phyloP scores from a whole-genome alignment of 129 eudicot species.

The Chrysanthemum seticuspe region DNA sequence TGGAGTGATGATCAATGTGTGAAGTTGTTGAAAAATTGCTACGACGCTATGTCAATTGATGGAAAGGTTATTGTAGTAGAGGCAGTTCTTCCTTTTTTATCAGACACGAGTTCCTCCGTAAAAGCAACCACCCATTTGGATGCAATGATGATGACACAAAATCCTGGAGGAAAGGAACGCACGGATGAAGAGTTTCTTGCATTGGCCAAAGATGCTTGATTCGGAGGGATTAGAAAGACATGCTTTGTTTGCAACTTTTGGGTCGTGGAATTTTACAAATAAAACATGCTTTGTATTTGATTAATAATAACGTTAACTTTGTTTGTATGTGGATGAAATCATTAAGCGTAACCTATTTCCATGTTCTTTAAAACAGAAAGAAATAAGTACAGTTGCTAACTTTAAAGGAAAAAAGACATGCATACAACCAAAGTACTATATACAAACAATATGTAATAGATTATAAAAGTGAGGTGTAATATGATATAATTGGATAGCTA shows the following conservation, averaged over 20 bases:
- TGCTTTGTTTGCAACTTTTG: not conserved
- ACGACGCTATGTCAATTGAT: conserved; percentile 37
- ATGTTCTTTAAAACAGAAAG: too few relatives aligned
- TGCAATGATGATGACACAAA: conserved; percentile 31
- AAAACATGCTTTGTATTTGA: too few relatives aligned
- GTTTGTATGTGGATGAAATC: too few relatives aligned
- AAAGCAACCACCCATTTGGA: conserved; percentile 15
- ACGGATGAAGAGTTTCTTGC: conserved; percentile 1
- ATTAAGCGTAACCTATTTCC: too few relatives aligned
- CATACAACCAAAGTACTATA: too few relatives aligned
- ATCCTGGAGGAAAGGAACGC: conserved; percentile 31
- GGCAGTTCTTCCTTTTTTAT: conserved; percentile 26
- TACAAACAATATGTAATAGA: too few relatives aligned
- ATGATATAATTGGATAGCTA: not conserved
- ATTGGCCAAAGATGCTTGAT: not conserved
- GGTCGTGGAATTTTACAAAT: not conserved
- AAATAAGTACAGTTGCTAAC: too few relatives aligned
- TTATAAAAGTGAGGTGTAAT: too few relatives aligned
- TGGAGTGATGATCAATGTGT: conserved; percentile 51
- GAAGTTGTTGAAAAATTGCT: conserved; percentile 49
- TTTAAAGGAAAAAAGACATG: too few relatives aligned
- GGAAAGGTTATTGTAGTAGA: conserved; percentile 54
- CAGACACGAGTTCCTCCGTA: not conserved
- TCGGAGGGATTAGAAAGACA: not conserved
- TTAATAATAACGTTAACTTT: too few relatives aligned